Base-by-base conservation (phyloP, 2,329 filamentous ascomycete genomes). In the Mycocentrospora acerina region DNA sequence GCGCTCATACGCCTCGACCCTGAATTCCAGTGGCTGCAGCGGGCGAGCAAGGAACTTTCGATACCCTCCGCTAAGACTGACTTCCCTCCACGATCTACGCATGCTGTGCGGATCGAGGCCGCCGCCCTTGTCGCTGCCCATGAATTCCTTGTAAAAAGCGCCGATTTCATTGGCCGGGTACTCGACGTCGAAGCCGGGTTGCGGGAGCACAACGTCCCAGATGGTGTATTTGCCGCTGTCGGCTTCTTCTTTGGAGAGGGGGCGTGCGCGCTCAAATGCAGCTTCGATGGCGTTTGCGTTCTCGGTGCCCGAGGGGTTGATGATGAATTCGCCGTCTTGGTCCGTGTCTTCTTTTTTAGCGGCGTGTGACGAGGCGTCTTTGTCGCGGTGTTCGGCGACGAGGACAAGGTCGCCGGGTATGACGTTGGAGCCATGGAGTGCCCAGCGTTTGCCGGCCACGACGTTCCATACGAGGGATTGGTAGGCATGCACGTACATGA, bases 401-500 rank as follows among this genome's bases (percentile, higher is more conserved):
- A 95, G 75, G 29, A 96, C 82, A 9, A 98, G 78, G 64, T 98
- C 93, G 22, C 93, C 93, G 53, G 85, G 80, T 11, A 95, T 78
- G 12, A 96, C 88, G 37, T 76, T 77, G 42, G 76, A 68, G 34
- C 90, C 90, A 61, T 86, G 85, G 3, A 80, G 71, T 28, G 82
- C 79, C 85, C 89, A 95, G 31, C 93, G 85, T 54, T 85, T 82
- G 50, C 87, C 89, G 2, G 82, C 88, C 10, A 82, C 87, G 51
- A 82, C 80, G 70, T 98, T 98, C 91, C 91, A 98, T 7, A 98
- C 83, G 25, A 90, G 80, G 5, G 88, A 95, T 67, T 98, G 93
- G 69, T 96, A 97, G 4, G 93, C 91, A 66, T 98, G 93, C 12
- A 95, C 84, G 63, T 97, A 98, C 86, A 98, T 96, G 42, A 89